Base-by-base conservation (phyloP, 129 eudicot genomes). In the Helianthus tuberosus region DNA sequence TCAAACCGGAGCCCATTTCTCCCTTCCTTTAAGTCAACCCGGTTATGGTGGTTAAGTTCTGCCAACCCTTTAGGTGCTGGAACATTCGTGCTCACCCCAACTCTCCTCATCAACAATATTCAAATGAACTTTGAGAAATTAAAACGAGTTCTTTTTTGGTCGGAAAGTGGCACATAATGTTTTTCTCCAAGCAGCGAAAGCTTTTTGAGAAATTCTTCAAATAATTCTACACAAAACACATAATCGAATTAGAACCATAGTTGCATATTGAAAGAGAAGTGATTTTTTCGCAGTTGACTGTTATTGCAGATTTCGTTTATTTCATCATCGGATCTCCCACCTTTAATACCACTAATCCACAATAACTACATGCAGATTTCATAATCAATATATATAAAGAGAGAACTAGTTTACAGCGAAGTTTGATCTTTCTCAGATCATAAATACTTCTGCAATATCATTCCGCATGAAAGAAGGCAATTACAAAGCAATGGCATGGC, bases 61-160 rank as follows among this genome's bases (percentile, higher is more conserved):
- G 78, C 91, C 78, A 81, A 71, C 77, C 86, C 89, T 53, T 81
- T 77, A 46, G 83, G 71, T 71, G 84, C 66, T 53, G 75, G 80
- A 77, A 74, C 82, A 75, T 75, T 60, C 25, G 46, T 62, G 69
- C 49, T 78, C 53, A 72, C 75, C 70, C 71, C 73, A 74, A 82
- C 66, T 49, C 86, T 74, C 89, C 82, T 84, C 89, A 79, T 85
- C 80, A 86, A 86, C 88, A 86, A 66, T 78, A 81, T 82, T 86
- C 84, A 80, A 80, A 79, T 12, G 81, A 73, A 77, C 86, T 79
- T 74, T 71, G 75, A 58, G 82, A 80, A 35, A 55, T 79, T 64
- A 72, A 80, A 52, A 73, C 64, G 50, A 77, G 65, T 60, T 80
- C 80, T 63, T 79, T 65, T 71, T 65, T 78, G 35, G 66, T 58